A percentile compares a stretch with the other conserved stretches of the same genome.
These are phyloP conservation scores for Umbelopsis sp. DNA, from an alignment of 192 early-diverging fungal species.

Conservation along the genomic window DNA sequence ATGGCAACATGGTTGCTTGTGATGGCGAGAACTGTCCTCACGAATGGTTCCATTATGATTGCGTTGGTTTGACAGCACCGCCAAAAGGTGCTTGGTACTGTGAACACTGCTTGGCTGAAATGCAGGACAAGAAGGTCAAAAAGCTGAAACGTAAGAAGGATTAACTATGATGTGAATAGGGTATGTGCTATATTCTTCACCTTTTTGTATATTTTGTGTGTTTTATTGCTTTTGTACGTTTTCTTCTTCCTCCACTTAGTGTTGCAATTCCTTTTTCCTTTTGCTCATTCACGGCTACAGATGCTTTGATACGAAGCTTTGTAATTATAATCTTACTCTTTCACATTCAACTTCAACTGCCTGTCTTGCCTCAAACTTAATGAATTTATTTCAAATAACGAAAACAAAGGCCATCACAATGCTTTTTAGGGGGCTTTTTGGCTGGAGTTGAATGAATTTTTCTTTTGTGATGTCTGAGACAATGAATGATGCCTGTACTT, in stretches of 20 bases:
- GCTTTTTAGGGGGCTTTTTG: too few species aligned
- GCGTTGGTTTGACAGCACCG: conserved; percentile 65
- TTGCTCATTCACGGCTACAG: too few species aligned
- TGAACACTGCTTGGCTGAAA: conserved; percentile 42
- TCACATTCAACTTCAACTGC: too few species aligned
- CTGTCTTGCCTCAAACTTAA: too few species aligned
- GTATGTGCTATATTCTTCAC: neutral
- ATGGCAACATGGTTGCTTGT: conserved; percentile 79
- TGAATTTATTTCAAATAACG: too few species aligned
- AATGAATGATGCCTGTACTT: neutral
- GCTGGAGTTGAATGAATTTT: too few species aligned
- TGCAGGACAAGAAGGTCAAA: conserved; percentile 25
- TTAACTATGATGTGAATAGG: neutral
- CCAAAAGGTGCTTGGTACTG: conserved; percentile 74
- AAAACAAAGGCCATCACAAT: too few species aligned
- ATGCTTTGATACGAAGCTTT: too few species aligned
- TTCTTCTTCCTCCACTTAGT: too few species aligned
- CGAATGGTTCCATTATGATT: conserved; percentile 81
- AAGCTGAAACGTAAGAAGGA: conserved; percentile 35
- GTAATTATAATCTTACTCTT: too few species aligned
- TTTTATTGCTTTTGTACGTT: neutral
- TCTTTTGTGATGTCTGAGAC: too few species aligned
- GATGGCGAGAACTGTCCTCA: conserved; percentile 66
- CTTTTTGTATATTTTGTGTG: neutral
- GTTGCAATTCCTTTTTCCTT: too few species aligned